These are phyloP conservation scores for Coelastrella sp. DNA, from an alignment of 139 green algal genomes.

Conservation along the genomic window DNA sequence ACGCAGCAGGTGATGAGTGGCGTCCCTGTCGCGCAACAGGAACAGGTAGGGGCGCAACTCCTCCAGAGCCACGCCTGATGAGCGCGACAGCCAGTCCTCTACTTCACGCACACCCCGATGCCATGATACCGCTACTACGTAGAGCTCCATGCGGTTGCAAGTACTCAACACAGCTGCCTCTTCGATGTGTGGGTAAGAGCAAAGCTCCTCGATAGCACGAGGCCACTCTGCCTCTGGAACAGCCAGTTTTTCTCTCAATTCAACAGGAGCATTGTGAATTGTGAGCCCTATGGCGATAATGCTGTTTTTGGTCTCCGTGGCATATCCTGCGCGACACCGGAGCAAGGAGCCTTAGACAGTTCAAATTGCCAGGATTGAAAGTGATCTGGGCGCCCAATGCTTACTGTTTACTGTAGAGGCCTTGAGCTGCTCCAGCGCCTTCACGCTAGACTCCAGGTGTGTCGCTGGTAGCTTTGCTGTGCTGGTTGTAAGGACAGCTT, in stretches of 20 bases:
- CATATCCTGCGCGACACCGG: constrained; percentile 82
- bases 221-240: constrained; percentile 97
- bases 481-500: constrained; percentile 33
- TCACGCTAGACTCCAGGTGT: constrained; percentile 68
- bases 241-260: constrained; percentile 97
- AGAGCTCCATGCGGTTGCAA: constrained; percentile 99
- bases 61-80: constrained; percentile 90
- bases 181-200: constrained; percentile 95
- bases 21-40: constrained; percentile 95
- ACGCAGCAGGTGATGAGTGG: constrained; percentile 94
- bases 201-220: constrained; percentile 94
- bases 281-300: constrained; percentile 98
- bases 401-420: constrained; percentile 70
- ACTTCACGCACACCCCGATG: constrained; percentile 96
- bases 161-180: constrained; percentile 98
- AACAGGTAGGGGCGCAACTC: constrained; percentile 97
- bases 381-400: constrained; percentile 40
- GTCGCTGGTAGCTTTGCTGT: constrained; percentile 63
- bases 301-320: constrained; percentile 88
- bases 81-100: constrained; percentile 97
- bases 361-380: background rate
- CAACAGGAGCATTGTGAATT: constrained; percentile 95
- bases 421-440: constrained; percentile 76
- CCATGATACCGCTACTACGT: constrained; percentile 95
- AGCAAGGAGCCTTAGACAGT: background rate